Conservation (phyloP, 202 grass and related monocot species). For the Schoenoplectus tabernaemontani region DNA sequence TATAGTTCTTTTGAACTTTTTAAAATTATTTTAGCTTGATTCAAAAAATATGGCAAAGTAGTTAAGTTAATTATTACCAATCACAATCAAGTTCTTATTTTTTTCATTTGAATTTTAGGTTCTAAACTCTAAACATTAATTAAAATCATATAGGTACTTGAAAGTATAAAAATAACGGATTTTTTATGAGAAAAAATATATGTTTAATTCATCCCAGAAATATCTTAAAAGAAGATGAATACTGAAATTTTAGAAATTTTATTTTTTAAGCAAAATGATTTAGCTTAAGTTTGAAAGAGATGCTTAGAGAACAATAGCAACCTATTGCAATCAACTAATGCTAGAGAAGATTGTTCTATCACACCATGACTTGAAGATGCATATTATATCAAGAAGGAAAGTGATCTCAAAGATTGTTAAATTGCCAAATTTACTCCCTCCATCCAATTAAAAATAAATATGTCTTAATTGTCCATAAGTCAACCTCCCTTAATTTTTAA, state of each 20-base stretch:
- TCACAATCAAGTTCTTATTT: neutral
- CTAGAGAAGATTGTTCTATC: neutral
- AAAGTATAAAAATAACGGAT: neutral
- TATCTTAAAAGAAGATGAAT: too few relatives aligned
- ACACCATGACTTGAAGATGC: too few relatives aligned
- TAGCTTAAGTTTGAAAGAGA: neutral
- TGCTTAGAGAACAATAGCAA: neutral
- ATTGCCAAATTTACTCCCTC: too few relatives aligned
- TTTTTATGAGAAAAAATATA: neutral
- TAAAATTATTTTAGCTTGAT: neutral
- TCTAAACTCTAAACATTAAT: too few relatives aligned
- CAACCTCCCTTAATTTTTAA: conserved; percentile 2
- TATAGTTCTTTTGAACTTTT: neutral
- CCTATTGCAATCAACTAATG: neutral
- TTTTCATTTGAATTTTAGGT: too few relatives aligned
- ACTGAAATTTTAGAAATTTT: too few relatives aligned
- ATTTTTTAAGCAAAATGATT: too few relatives aligned
- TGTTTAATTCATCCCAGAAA: too few relatives aligned
- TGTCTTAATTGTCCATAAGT: too few relatives aligned
- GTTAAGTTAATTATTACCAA: neutral
- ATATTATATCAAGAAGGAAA: neutral
- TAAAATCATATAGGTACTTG: too few relatives aligned
- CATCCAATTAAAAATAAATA: too few relatives aligned
- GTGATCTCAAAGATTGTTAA: too few relatives aligned
- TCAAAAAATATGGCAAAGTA: neutral